Conservation (phyloP, 2,329 filamentous ascomycete species). For the Scleromitrula shiraiana region DNA sequence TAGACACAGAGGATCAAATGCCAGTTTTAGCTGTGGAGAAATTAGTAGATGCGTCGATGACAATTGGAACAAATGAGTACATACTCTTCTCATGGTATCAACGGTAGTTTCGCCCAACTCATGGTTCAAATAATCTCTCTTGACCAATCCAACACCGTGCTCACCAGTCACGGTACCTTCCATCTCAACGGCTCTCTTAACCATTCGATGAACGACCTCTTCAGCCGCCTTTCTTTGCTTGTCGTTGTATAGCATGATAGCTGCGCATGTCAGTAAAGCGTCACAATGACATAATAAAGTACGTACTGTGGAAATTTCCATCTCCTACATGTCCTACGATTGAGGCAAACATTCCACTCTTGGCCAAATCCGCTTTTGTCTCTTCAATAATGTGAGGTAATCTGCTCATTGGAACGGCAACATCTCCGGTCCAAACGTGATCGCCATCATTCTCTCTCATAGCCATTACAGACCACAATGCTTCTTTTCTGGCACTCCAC, state of each 20-base stretch:
- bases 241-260: conserved; percentile 58
- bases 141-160: conserved; percentile 76
- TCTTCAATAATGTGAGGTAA: conserved; percentile 70
- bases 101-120: conserved; percentile 69
- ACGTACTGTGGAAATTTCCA: conserved; percentile 63
- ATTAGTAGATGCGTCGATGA: not conserved
- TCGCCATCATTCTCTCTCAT: conserved; percentile 52
- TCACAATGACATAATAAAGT: not conserved
- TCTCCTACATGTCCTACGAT: conserved; percentile 69
- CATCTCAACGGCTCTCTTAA: conserved; percentile 75
- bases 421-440: conserved; percentile 78
- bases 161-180: conserved; percentile 83
- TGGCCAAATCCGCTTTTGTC: conserved; percentile 55
- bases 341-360: conserved; percentile 49
- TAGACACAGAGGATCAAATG: conserved; percentile 67
- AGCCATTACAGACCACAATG: conserved; percentile 72
- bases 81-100: conserved; percentile 73
- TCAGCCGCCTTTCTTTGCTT: conserved; percentile 59
- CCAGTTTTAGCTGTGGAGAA: conserved; percentile 58
- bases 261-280: conserved; percentile 15
- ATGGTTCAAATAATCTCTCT: conserved; percentile 73
- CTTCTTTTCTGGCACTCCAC: conserved; percentile 79
- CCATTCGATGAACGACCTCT: conserved; percentile 71
- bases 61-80: conserved; percentile 18
- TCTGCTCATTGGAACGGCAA: conserved; percentile 71